A percentile compares a stretch with the other conserved stretches of the same genome.
Evolutionary conservation across 176 grass and related monocot species (phyloP).

Genomic region (Eragrostis curvula): DNA sequence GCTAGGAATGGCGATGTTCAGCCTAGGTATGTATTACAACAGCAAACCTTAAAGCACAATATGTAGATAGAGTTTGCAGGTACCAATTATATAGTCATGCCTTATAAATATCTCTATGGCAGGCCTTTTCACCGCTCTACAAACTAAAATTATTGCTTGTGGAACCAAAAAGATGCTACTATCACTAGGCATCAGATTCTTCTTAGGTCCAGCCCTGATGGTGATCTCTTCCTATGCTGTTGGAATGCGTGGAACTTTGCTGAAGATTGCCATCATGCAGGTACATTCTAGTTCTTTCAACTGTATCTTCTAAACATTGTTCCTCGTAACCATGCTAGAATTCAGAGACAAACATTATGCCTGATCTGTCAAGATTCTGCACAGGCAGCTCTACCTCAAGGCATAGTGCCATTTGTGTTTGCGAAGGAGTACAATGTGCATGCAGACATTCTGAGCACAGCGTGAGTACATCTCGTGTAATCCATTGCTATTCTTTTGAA

Average conservation of each 20-base stretch:
- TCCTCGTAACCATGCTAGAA: neutral
- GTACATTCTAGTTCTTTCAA: slow-evolving; percentile 42
- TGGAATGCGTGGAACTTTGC: slow-evolving; percentile 64
- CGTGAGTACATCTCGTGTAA: slow-evolving; percentile 52
- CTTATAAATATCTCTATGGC: slow-evolving; percentile 21
- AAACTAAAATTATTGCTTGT: slow-evolving; percentile 84
- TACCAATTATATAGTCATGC: slow-evolving; percentile 1
- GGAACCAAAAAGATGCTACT: slow-evolving; percentile 68
- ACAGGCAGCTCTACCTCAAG: slow-evolving; percentile 94
- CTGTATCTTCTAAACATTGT: neutral
- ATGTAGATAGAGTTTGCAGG: slow-evolving; percentile 11
- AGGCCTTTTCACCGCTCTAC: slow-evolving; percentile 87
- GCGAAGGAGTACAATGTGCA: slow-evolving; percentile 88
- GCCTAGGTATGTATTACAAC: slow-evolving; percentile 60
- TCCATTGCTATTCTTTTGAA: neutral
- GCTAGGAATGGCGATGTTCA: slow-evolving; percentile 98
- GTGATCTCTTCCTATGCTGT: slow-evolving; percentile 64
- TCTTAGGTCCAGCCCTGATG: slow-evolving; percentile 82
- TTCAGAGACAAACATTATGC: slow-evolving; percentile 25
- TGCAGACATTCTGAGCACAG: slow-evolving; percentile 80
- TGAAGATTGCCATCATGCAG: slow-evolving; percentile 87
- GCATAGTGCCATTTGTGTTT: slow-evolving; percentile 90
- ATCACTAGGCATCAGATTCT: slow-evolving; percentile 70
- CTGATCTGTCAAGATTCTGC: slow-evolving; percentile 23
- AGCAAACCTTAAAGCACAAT: slow-evolving; percentile 32